A percentile compares a stretch with the other conserved stretches of the same genome.
These are phyloP conservation scores for Halophytophthora batemanensis DNA, from an alignment of 352 stramenopile genomes.

Conservation along the genomic window DNA sequence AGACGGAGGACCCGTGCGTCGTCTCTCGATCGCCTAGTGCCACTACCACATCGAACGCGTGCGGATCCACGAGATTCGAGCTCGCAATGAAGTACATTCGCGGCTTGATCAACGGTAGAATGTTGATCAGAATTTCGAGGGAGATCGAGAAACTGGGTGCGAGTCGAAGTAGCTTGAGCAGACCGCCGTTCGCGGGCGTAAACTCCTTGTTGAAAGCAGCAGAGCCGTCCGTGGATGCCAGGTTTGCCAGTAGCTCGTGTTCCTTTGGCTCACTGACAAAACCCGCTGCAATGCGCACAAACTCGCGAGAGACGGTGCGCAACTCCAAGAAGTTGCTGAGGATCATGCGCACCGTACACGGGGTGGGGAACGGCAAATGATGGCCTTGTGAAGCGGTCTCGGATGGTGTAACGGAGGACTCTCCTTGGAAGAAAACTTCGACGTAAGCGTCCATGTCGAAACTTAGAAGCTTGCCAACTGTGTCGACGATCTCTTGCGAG, in stretches of 20 bases:
- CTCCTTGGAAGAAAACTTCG: conserved; percentile 37
- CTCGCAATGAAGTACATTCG: conserved; percentile 94
- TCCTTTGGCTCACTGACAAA: conserved; percentile 46
- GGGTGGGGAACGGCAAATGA: conserved; percentile 86
- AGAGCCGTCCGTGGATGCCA: conserved; percentile 68
- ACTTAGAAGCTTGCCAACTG: conserved; percentile 56
- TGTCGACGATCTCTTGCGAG: conserved; percentile 50
- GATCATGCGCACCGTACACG: conserved; percentile 84
- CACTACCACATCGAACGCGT: conserved; percentile 86
- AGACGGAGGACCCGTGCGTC: conserved; percentile 21
- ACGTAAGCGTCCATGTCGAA: conserved; percentile 88
- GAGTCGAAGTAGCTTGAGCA: conserved; percentile 76
- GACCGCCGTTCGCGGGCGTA: conserved; percentile 53
- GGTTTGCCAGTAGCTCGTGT: conserved; percentile 34
- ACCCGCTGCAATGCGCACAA: conserved; percentile 43
- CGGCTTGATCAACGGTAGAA: conserved; percentile 85
- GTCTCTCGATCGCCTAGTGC: conserved; percentile 60
- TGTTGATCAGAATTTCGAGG: conserved; percentile 75
- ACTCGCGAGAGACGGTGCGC: conserved; percentile 57
- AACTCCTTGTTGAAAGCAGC: conserved; percentile 83
- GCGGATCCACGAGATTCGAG: conserved; percentile 58
- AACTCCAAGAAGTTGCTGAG: conserved; percentile 92
- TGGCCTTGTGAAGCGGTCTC: conserved; percentile 18
- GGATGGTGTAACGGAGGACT: neutral
- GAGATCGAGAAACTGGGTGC: conserved; percentile 44